Base-by-base conservation (phyloP, 2,329 filamentous ascomycete species). In the Fusarium nanum region DNA sequence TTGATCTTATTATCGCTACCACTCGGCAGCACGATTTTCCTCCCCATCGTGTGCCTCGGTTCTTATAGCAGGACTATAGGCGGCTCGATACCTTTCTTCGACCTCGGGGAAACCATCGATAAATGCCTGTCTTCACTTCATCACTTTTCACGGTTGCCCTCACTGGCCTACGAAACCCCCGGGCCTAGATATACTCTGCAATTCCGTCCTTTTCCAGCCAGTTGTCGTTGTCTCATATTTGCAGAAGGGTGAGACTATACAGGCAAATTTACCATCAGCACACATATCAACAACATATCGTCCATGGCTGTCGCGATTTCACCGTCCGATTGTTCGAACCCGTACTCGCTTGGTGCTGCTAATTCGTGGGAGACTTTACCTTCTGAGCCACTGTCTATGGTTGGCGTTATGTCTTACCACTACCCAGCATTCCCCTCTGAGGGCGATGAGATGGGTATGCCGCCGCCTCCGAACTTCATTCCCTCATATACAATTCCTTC, bases 351-450 rank as follows among this genome's bases (percentile, higher is more conserved):
- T 41, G 59, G 64, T 37, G 22, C 52, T 58, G 42, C 32, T 28
- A 59, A 52, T 42, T 37, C 52, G 28, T 70, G 59, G 71, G 56
- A 60, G 52, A 57, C 59, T 34, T 41, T 55, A 28, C 41, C 66
- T 32, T 50, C 65, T 41, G 57, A 50, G 16, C 52, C 64, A 27
- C 48, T 40, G 54, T 59, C 65, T 54, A 73, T 74, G 68, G 65
- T 66, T 55, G 58, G 50, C 30, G 54, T 62, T 69, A 86, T 86
- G 83, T 80, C 85, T 68, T 84, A 85, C 74, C 83, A 84, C 68
- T 86, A 86, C 73, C 81, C 83, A 48, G 78, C 81, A 67, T 80
- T 81, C 62, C 79, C 82, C 68, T 78, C 78, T 56, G 79, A 78
- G 75, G 78, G 78, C 73, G 73, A 78, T 70, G 81, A 82, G 54